Evolutionary conservation across 1,139 yeast species (phyloP).

Genomic region (Geotrichum phurueaensis): DNA sequence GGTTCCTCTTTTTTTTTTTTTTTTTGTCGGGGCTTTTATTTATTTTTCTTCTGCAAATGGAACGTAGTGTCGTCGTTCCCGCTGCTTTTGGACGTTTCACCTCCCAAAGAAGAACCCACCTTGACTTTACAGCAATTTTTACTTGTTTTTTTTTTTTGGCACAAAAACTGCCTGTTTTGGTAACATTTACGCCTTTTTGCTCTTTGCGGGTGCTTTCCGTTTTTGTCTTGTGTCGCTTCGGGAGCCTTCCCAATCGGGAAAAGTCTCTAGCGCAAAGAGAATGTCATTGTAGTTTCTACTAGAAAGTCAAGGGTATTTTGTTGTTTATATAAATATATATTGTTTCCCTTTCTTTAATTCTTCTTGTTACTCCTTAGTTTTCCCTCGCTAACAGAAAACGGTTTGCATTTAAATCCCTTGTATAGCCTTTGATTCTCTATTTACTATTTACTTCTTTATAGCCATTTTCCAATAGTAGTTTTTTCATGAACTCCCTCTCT

Average conservation of each 20-base stretch:
- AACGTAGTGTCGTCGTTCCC: neutral
- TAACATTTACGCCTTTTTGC: neutral
- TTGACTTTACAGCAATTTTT: too few species aligned
- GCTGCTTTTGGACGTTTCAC: neutral
- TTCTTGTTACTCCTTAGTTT: too few species aligned
- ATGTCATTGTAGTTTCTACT: too few species aligned
- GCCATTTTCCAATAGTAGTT: neutral
- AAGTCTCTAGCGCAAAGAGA: too few species aligned
- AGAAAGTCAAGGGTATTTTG: too few species aligned
- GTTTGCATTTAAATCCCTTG: too few species aligned
- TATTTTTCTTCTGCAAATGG: neutral
- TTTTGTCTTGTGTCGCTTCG: neutral
- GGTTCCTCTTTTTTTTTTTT: neutral
- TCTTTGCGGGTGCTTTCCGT: neutral
- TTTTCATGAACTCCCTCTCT: neutral
- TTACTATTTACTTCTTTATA: neutral
- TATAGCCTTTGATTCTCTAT: neutral
- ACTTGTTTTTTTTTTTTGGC: neutral
- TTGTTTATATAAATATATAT: too few species aligned
- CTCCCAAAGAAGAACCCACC: neutral
- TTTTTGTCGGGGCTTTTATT: neutral
- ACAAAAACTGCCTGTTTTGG: neutral
- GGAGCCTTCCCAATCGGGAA: too few species aligned
- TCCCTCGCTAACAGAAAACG: too few species aligned
- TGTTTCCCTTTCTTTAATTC: too few species aligned